Base-by-base conservation (phyloP, 2,329 filamentous ascomycete genomes). In the Fusarium fujikuroi region DNA sequence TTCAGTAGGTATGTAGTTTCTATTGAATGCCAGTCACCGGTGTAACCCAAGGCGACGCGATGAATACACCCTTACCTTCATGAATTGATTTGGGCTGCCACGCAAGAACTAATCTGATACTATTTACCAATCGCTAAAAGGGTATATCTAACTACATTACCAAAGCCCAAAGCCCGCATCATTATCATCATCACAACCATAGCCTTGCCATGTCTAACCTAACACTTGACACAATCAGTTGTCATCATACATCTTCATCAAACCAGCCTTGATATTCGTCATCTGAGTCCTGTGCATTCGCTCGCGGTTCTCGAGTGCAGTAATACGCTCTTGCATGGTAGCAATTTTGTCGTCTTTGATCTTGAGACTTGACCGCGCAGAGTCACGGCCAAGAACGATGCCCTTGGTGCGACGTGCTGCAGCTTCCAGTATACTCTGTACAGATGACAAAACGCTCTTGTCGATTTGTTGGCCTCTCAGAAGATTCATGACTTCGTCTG, bases 321-420 rank as follows among this genome's bases (percentile, higher is more conserved):
- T 76, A 9, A 86, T 74, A 36, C 78, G 76, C 43, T 77, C 78
- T 76, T 85, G 81, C 60, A 87, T 66, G 59, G 73, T 69, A 8
- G 80, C 80, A 46, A 83, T 81, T 57, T 77, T 79, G n/a, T 77
- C 77, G 36, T 95, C 91, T 72, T 91, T 91, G 9, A 86, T 85
- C 77, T 89, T 90, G 39, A 93, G 77, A 8, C 87, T 88, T 14
- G 88, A 80, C n/a, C 93, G 83, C 7, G 88, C 87, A 11, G 92
- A 87, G 67, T 95, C 92, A 5, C 92, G 85, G 1, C 92, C 92
- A 69, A 87, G 87, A 43, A 85, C 84, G 25, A 93, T 85, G 0
- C 92, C 93, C 75, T 87, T 88, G 1, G 87, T 85, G 58, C 85
- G 87, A 58, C 90, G 81, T 21, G 89, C 87, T 72, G 93, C 86